Evolutionary conservation across 2,329 filamentous ascomycete species (phyloP).

Genomic region (Sporothrix protearum): DNA sequence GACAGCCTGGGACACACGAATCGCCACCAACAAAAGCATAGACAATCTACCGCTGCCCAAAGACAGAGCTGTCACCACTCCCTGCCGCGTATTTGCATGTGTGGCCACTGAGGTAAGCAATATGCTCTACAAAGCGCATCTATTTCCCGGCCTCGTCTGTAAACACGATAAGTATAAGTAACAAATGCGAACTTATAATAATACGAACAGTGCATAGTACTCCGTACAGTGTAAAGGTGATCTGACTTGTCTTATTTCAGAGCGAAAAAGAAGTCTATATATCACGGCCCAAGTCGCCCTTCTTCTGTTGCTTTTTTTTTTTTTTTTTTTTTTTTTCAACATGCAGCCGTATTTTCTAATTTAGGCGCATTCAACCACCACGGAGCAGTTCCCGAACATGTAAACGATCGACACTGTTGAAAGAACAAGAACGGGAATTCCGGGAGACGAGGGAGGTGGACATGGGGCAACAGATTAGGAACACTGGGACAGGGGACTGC

Average conservation of each 20-base stretch:
- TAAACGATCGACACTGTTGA: slow-evolving; percentile 7
- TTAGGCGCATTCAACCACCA: slow-evolving; percentile 16
- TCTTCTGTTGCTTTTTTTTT: slow-evolving; percentile 9
- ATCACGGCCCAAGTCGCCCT: neutral
- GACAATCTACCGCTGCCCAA: neutral
- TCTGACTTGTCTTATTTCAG: neutral
- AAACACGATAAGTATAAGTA: neutral
- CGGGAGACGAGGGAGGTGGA: neutral
- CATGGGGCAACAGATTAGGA: neutral
- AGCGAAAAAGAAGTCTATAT: neutral
- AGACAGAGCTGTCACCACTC: neutral
- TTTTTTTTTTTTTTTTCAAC: neutral
- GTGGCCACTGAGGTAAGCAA: neutral
- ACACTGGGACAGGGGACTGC: neutral
- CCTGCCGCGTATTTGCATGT: neutral
- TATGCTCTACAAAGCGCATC: neutral
- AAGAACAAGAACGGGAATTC: neutral
- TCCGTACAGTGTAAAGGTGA: neutral
- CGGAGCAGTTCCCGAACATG: slow-evolving; percentile 14
- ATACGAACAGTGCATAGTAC: neutral
- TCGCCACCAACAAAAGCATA: neutral
- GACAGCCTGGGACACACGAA: neutral
- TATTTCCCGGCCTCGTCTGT: neutral
- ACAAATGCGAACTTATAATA: neutral
- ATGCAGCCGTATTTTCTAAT: slow-evolving; percentile 1